These are phyloP conservation scores for Microbotryum intermedium DNA, from an alignment of 1,284 basidiomycete genomes.

Conservation along the genomic window DNA sequence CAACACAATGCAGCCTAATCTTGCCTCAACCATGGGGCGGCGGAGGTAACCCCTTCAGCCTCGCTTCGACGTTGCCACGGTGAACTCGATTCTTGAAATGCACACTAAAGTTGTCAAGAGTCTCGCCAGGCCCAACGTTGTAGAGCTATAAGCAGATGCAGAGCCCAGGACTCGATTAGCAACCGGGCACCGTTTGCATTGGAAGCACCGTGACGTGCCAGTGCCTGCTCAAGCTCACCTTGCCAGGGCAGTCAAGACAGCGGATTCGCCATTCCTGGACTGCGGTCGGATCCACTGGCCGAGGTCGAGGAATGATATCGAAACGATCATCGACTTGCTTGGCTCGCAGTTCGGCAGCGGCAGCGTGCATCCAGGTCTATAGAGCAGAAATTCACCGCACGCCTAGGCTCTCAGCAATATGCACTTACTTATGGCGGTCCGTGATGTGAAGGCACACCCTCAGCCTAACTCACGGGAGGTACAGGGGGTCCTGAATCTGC, in stretches of 20 bases:
- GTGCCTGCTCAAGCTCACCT: constrained; percentile 48
- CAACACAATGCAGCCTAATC: too few species aligned
- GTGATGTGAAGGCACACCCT: not conserved
- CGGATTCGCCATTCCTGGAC: constrained; percentile 82
- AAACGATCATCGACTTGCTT: constrained; percentile 77
- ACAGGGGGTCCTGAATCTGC: too few species aligned
- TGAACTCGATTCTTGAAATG: constrained; percentile 74
- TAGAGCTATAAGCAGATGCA: constrained; percentile 56
- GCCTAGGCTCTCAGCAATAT: too few species aligned
- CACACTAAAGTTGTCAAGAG: constrained; percentile 82
- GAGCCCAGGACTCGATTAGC: not conserved
- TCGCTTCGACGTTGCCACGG: constrained; percentile 50
- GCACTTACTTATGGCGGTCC: too few species aligned
- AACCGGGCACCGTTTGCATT: too few species aligned
- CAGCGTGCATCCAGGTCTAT: constrained; percentile 33
- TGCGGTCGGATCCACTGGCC: constrained; percentile 46
- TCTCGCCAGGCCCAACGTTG: constrained; percentile 83
- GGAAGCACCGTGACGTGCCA: not conserved
- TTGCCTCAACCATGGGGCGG: too few species aligned
- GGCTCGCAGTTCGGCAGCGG: constrained; percentile 56
- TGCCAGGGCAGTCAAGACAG: constrained; percentile 89
- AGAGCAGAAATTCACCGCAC: too few species aligned
- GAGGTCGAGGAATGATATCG: constrained; percentile 52
- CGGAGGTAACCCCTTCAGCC: constrained; percentile 19
- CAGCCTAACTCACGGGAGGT: not conserved